These are phyloP conservation scores for Lachancea kluyveri DNA, from an alignment of 805 yeast genomes.

Conservation along the genomic window DNA sequence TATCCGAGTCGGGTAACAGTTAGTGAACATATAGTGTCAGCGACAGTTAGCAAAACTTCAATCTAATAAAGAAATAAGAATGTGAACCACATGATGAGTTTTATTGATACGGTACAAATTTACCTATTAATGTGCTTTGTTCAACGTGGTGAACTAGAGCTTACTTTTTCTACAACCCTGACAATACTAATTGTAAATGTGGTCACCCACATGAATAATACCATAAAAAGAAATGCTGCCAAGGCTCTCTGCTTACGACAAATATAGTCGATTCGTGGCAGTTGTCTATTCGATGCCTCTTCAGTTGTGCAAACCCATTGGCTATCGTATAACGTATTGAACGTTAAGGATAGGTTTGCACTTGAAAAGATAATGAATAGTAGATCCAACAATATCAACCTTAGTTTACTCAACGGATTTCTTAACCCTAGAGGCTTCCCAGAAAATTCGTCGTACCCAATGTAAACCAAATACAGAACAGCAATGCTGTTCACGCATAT, in stretches of 20 bases:
- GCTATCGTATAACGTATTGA: conserved; percentile 72
- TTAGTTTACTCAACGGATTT: conserved; percentile 75
- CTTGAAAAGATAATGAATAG: conserved; percentile 83
- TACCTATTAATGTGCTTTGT: too few relatives aligned
- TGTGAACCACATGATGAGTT: too few relatives aligned
- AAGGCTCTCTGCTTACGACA: conserved; percentile 76
- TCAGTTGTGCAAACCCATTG: conserved; percentile 66
- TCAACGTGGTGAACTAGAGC: conserved; percentile 18
- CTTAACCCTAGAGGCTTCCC: conserved; percentile 91
- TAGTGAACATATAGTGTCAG: too few relatives aligned
- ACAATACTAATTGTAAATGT: conserved; percentile 80
- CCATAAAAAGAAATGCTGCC: conserved; percentile 71
- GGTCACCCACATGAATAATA: conserved; percentile 74
- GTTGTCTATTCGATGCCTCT: conserved; percentile 13
- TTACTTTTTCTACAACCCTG: conserved; percentile 69
- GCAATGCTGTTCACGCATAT: conserved; percentile 78
- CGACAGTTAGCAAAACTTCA: too few relatives aligned
- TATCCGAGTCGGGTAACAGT: too few relatives aligned
- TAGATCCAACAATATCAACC: conserved; percentile 74
- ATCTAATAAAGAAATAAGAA: too few relatives aligned
- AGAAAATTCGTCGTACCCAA: conserved; percentile 84
- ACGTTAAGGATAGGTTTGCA: conserved; percentile 81
- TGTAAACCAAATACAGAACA: conserved; percentile 66
- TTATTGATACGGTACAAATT: too few relatives aligned
- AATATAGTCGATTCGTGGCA: conserved; percentile 41